A percentile compares a stretch with the other conserved stretches of the same genome.
phyloP scores from a whole-genome alignment of 176 grass and related monocot genomes.

The Zoysia pacifica region DNA sequence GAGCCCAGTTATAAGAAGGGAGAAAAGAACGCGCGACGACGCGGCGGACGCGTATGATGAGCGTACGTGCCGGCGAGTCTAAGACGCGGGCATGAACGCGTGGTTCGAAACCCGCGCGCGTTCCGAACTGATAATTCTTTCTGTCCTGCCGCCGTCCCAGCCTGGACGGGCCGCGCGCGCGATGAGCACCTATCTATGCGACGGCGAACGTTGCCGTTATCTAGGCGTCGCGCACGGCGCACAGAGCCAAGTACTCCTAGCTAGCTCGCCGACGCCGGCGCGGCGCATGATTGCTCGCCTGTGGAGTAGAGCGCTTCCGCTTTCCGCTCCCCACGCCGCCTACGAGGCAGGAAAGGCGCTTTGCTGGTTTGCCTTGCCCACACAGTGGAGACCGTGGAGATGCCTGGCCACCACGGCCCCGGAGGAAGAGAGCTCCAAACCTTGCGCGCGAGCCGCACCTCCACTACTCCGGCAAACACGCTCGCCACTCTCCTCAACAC shows the following conservation, averaged over 20 bases:
- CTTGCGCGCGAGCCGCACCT: neutral
- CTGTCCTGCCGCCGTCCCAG: neutral
- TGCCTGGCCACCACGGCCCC: neutral
- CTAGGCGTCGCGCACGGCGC: neutral
- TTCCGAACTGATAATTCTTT: neutral
- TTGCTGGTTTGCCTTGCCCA: conserved; percentile 4
- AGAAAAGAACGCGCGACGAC: neutral
- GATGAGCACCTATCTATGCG: neutral
- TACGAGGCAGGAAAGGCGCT: conserved; percentile 27
- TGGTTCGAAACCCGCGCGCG: neutral
- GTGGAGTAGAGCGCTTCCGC: neutral
- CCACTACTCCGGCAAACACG: neutral
- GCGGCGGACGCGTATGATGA: neutral
- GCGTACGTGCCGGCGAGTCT: conserved; percentile 11
- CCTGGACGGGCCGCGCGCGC: neutral
- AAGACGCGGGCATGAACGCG: neutral
- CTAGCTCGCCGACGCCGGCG: neutral
- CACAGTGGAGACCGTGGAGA: neutral
- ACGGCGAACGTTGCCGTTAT: neutral
- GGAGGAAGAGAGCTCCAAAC: neutral
- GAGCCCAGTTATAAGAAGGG: neutral
- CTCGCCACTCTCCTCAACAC: neutral
- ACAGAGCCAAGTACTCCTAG: neutral
- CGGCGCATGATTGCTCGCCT: conserved; percentile 22
- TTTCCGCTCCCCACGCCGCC: neutral